phyloP scores from a whole-genome alignment of 2,329 filamentous ascomycete species.

The Colletotrichum abscissum region DNA sequence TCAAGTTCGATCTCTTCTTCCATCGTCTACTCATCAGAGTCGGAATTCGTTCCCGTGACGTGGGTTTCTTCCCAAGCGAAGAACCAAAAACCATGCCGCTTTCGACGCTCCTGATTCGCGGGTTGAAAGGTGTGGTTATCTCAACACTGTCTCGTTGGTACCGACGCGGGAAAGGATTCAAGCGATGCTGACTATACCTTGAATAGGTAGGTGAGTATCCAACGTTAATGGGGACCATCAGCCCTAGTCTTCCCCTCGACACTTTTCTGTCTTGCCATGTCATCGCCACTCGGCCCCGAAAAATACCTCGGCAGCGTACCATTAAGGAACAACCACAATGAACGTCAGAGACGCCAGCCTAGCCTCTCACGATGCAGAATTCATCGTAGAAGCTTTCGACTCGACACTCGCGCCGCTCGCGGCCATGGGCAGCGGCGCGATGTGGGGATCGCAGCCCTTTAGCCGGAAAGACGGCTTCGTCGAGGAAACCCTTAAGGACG shows the following conservation, averaged over 20 bases:
- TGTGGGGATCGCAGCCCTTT: conserved; percentile 43
- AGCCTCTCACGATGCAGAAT: conserved; percentile 41
- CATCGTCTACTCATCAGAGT: background rate
- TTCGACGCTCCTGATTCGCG: background rate
- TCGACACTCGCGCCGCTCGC: conserved; percentile 43
- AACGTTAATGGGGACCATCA: background rate
- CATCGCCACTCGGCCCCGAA: background rate
- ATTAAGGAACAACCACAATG: conserved; percentile 9
- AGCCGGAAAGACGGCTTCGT: conserved; percentile 39
- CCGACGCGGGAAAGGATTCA: background rate
- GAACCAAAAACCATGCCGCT: background rate
- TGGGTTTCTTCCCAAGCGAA: background rate
- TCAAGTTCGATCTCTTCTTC: background rate
- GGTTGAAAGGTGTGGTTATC: background rate
- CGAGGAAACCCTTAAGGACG: conserved; percentile 37
- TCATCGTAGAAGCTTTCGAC: conserved; percentile 45
- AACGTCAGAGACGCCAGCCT: conserved; percentile 39
- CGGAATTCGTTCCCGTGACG: background rate
- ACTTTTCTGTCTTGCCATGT: background rate
- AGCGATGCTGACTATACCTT: background rate
- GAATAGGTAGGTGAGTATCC: background rate
- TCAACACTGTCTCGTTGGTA: background rate
- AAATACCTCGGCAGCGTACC: fast-evolving
- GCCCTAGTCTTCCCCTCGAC: background rate
- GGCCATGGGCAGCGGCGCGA: conserved; percentile 41